Conservation (phyloP, 768 basidiomycete species). For the Tulasnella sp. region DNA sequence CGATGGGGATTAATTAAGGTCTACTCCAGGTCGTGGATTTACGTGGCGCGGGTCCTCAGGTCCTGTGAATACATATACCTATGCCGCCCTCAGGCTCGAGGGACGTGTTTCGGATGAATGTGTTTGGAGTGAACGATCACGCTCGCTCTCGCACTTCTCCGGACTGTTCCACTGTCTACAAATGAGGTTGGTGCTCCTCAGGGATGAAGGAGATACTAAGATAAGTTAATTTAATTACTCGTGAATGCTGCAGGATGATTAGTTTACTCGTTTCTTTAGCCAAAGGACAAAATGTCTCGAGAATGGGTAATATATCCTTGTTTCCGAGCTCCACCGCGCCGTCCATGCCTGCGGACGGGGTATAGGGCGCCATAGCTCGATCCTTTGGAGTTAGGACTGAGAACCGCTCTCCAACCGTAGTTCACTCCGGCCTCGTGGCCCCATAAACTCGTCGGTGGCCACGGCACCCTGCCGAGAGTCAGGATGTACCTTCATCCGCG, state of each 20-base stretch:
- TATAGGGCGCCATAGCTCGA: too few relatives aligned
- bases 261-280: too few relatives aligned
- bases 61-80: background rate
- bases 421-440: background rate
- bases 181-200: too few relatives aligned
- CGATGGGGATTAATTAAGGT: background rate
- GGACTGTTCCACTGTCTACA: background rate
- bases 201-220: too few relatives aligned
- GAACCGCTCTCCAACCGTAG: background rate
- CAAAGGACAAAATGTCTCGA: too few relatives aligned
- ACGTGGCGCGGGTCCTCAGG: background rate
- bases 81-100: background rate
- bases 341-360: too few relatives aligned
- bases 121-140: background rate
- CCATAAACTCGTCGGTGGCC: background rate
- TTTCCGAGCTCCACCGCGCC: too few relatives aligned
- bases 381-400: background rate
- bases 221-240: too few relatives aligned
- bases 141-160: background rate
- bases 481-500: too few relatives aligned
- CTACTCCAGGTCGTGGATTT: background rate
- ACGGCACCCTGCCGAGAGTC: too few relatives aligned
- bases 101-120: background rate
- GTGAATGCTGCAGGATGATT: too few relatives aligned
- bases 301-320: too few relatives aligned